Conservation (phyloP, 306 rosid genomes). For the Ceratonia siliqua region DNA sequence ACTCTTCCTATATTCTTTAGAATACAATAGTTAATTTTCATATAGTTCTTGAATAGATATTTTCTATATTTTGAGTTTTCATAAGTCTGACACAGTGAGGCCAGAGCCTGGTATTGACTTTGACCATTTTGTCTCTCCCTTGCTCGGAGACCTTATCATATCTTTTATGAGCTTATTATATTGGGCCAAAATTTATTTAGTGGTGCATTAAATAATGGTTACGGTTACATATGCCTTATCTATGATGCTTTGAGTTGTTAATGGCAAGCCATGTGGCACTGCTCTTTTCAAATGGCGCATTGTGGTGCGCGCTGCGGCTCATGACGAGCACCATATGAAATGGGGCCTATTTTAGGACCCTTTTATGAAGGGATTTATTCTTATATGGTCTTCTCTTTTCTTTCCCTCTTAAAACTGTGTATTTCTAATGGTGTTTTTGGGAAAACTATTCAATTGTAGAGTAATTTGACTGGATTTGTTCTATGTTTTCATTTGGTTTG, state of each 20-base stretch:
- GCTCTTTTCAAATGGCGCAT: too few species aligned
- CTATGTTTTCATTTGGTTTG: too few species aligned
- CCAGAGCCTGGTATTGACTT: neutral
- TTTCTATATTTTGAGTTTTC: neutral
- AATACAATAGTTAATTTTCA: neutral
- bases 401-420: too few species aligned
- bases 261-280: too few species aligned
- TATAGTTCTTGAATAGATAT: neutral
- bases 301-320: too few species aligned
- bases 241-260: neutral
- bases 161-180: neutral
- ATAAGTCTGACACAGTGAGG: neutral
- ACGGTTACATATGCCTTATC: neutral
- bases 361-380: too few species aligned
- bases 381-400: too few species aligned
- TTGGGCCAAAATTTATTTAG: neutral
- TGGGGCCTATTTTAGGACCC: too few species aligned
- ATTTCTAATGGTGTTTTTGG: too few species aligned
- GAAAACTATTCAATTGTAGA: too few species aligned
- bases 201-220: neutral
- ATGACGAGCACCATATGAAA: too few species aligned
- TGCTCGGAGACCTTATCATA: neutral
- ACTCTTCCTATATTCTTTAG: conserved; percentile 9
- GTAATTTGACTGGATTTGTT: too few species aligned
- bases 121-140: neutral